These are phyloP conservation scores for Mycena sp. DNA, from an alignment of 1,284 basidiomycete species.

Conservation along the genomic window DNA sequence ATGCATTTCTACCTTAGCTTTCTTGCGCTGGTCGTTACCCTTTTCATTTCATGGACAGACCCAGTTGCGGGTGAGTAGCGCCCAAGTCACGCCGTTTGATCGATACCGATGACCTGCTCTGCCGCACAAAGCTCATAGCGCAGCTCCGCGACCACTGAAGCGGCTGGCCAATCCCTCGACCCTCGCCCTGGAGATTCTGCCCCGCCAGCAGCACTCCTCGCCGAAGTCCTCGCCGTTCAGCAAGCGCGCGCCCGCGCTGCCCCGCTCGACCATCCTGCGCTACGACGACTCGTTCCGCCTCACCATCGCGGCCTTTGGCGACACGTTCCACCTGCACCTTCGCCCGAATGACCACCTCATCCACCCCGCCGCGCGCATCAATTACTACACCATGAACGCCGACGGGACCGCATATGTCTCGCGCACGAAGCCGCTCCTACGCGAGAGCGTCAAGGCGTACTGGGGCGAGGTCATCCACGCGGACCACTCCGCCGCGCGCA, in stretches of 20 bases:
- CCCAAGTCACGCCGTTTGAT: constrained; percentile 16
- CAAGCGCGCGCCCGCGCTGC: constrained; percentile 46
- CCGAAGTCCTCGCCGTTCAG: constrained; percentile 40
- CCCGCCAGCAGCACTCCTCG: constrained; percentile 48
- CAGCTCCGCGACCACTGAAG: constrained; percentile 63
- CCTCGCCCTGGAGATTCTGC: constrained; percentile 72
- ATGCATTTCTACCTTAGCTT: constrained; percentile 30
- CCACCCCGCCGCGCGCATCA: constrained; percentile 79
- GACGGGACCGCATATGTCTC: constrained; percentile 57
- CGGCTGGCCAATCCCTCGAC: constrained; percentile 66
- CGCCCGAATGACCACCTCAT: constrained; percentile 80
- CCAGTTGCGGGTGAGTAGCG: constrained; percentile 23
- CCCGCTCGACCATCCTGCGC: constrained; percentile 54
- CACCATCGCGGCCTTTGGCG: constrained; percentile 68
- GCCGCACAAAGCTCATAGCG: constrained; percentile 63
- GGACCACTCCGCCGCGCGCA: constrained; percentile 57
- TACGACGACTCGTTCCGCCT: constrained; percentile 74
- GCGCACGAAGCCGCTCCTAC: constrained; percentile 61
- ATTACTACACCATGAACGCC: constrained; percentile 59
- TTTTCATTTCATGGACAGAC: constrained; percentile 29
- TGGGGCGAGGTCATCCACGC: constrained; percentile 73
- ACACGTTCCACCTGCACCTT: constrained; percentile 73
- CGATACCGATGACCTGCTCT: neutral
- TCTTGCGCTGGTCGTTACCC: constrained; percentile 33
- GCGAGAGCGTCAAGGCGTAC: constrained; percentile 69